These are phyloP conservation scores for Phialophora tarda DNA, from an alignment of 2,329 filamentous ascomycete species.

Conservation along the genomic window DNA sequence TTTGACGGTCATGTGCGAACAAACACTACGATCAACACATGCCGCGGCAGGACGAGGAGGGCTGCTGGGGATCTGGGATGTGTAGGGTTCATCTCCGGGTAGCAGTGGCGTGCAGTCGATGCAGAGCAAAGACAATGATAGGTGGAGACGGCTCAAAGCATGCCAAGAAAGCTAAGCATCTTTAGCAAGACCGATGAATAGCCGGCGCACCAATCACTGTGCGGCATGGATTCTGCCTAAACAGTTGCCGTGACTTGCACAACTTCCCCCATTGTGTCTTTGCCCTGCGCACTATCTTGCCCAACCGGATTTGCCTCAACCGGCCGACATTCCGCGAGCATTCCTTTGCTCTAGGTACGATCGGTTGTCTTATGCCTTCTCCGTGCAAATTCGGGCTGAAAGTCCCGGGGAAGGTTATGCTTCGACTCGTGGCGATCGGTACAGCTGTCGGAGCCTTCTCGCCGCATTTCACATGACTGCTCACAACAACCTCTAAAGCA, in stretches of 20 bases:
- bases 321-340: conserved; percentile 15
- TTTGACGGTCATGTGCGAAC: not conserved
- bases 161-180: not conserved
- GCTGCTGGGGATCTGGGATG: not conserved
- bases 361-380: not conserved
- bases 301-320: conserved; percentile 12
- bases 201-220: not conserved
- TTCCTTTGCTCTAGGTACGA: not conserved
- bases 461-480: not conserved
- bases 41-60: not conserved
- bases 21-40: not conserved
- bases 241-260: not conserved
- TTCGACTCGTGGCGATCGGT: not conserved
- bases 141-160: not conserved
- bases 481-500: not conserved
- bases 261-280: not conserved
- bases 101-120: not conserved
- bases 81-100: conserved; percentile 1
- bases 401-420: not conserved
- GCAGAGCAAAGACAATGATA: not conserved
- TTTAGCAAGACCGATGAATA: not conserved
- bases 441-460: not conserved
- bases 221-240: not conserved
- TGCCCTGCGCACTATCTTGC: not conserved
- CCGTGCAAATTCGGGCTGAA: not conserved